phyloP scores from a whole-genome alignment of 352 stramenopile genomes.

The Globisporangium okanoganense region DNA sequence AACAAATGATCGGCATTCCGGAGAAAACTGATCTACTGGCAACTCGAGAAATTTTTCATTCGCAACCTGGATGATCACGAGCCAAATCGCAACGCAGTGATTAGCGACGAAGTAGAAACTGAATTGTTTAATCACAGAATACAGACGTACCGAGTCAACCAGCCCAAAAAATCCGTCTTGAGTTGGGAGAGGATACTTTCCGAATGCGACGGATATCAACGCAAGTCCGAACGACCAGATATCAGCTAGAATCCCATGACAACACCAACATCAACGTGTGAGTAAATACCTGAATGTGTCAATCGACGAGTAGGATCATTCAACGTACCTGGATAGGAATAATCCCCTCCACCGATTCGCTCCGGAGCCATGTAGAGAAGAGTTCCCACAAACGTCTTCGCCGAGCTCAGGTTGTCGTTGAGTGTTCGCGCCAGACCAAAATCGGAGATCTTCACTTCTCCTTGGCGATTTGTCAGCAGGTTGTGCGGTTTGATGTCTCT shows the following conservation, averaged over 20 bases:
- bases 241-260: conserved; percentile 58
- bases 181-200: conserved; percentile 79
- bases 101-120: neutral
- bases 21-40: conserved; percentile 54
- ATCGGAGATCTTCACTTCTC: conserved; percentile 88
- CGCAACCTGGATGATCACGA: conserved; percentile 45
- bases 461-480: conserved; percentile 81
- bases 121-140: neutral
- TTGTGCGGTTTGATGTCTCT: conserved; percentile 93
- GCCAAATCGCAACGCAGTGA: neutral
- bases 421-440: conserved; percentile 80
- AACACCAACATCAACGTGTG: neutral
- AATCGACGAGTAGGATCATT: neutral
- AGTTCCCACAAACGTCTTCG: conserved; percentile 93
- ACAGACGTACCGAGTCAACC: conserved; percentile 53
- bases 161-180: conserved; percentile 88
- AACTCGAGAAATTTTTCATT: conserved; percentile 76
- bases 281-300: neutral
- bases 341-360: conserved; percentile 88
- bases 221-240: conserved; percentile 84
- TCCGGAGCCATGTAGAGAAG: conserved; percentile 95
- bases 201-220: conserved; percentile 74
- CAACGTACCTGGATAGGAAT: conserved; percentile 74
- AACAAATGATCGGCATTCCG: conserved; percentile 69
- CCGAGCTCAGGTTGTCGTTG: conserved; percentile 67